Percentiles rank a stretch among this genome's conserved stretches.
Conservation (phyloP, 2,329 filamentous ascomycete genomes). For the Xylaria sp. region DNA sequence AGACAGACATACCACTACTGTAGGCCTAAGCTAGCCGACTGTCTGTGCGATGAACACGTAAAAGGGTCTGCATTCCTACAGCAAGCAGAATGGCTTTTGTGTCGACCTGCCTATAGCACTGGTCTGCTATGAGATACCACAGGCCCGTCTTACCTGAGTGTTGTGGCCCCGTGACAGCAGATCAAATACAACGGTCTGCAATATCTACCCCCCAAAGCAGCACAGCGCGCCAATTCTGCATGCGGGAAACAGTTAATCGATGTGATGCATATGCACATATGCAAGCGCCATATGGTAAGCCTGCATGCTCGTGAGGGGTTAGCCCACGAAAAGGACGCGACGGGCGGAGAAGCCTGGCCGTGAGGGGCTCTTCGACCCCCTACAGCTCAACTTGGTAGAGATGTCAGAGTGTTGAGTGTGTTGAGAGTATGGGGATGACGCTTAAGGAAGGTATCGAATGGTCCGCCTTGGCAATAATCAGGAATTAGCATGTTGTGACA, state of each 20-base stretch:
- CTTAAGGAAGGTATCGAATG: conserved; percentile 20
- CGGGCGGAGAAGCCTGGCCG: conserved; percentile 27
- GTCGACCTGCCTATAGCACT: conserved; percentile 7
- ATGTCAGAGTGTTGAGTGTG: background rate
- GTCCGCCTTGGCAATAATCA: conserved; percentile 27
- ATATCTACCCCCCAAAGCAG: conserved; percentile 4
- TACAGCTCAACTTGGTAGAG: background rate
- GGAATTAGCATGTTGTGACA: conserved; percentile 22
- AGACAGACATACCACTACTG: too few relatives aligned
- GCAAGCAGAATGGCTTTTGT: background rate
- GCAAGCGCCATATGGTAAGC: conserved; percentile 29
- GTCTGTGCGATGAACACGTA: background rate
- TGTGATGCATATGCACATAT: conserved; percentile 28
- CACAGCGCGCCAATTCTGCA: conserved; percentile 22
- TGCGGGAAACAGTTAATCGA: conserved; percentile 27
- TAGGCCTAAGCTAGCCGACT: too few relatives aligned
- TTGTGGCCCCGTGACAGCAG: conserved; percentile 20
- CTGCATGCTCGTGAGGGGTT: conserved; percentile 27
- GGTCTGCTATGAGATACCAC: conserved; percentile 8
- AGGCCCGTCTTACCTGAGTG: conserved; percentile 21
- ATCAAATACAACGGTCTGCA: conserved; percentile 18
- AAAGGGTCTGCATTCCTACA: background rate
- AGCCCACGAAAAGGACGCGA: conserved; percentile 9
- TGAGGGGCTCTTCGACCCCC: conserved; percentile 21
- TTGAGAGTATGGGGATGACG: conserved; percentile 15